Evolutionary conservation across 2,329 filamentous ascomycete genomes (phyloP), one percentile per base, ranked within the genome.

Genomic region (Alternaria atra): DNA sequence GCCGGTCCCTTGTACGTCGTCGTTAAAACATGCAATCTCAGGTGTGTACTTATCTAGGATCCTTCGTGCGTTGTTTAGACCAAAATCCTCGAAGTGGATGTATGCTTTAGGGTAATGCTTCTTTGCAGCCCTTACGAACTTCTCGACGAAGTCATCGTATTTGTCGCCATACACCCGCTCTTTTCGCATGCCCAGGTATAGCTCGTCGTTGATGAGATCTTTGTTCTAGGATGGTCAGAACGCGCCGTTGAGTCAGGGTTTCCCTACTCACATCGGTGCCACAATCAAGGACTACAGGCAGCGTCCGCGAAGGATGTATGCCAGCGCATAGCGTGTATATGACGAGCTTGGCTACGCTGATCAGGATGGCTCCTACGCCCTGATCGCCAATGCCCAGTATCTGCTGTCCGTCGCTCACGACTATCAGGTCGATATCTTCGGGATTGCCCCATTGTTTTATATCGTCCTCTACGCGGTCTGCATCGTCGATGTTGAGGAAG

Each of bases 361-460:
- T 97, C 39, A 96, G 83, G 52, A 97, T 90, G 2, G 90, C 92
- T 5, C 93, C 93, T 1, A 92, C 90, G 1, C 93, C 93, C 79
- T 97, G 93, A 72, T 97, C 93, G 1, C 93, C 93, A 60, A 97
- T 96, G 1, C 93, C 93, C 0, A 97, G 84, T 47, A 97, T 97
- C 80, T 93, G 65, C 72, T 87, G 82, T 63, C 81, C 82, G 83
- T 94, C 92, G 43, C 90, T 93, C 6, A 95, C 92, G 6, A 95
- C 93, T 63, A 97, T 95, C 70, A 96, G 90, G 77, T 97, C 93
- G 34, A 97, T 88, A 58, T 95, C 91, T 3, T 93, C 90, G 0
- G 86, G 80, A 0, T 81, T 80, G 0, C 89, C 91, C 84, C 90
- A 94, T 62, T 90, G 87, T 0, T 85, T 83, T 1, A 96, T 80